Evolutionary conservation across 345 rosid genomes (phyloP).

Genomic region (Lumnitzera littorea): DNA sequence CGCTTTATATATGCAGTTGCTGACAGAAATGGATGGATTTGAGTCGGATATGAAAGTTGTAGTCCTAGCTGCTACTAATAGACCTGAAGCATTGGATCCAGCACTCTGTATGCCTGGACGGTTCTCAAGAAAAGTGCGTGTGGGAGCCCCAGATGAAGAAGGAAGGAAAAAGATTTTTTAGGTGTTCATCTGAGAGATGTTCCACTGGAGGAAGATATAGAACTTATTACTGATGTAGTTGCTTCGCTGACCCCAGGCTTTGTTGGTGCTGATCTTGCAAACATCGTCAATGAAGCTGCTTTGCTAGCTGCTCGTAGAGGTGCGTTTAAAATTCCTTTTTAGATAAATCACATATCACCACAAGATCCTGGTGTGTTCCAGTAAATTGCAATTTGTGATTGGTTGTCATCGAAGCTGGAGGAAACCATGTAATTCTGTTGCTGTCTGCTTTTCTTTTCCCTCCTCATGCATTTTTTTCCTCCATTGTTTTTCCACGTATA

Average conservation of each 20-base stretch:
- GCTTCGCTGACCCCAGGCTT: constrained; percentile 89
- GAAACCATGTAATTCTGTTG: background rate
- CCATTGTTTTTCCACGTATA: background rate
- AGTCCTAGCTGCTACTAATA: constrained; percentile 90
- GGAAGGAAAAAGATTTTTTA: constrained; percentile 83
- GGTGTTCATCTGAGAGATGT: constrained; percentile 80
- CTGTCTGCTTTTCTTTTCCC: background rate
- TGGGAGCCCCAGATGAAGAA: constrained; percentile 90
- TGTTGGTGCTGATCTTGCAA: constrained; percentile 98
- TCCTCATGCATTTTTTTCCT: background rate
- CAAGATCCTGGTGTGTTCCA: too few relatives aligned
- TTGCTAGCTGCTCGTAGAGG: constrained; percentile 95
- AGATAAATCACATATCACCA: too few relatives aligned
- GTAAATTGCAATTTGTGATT: too few relatives aligned
- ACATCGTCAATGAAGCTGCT: constrained; percentile 90
- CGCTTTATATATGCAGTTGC: constrained; percentile 44
- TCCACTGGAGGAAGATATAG: constrained; percentile 74
- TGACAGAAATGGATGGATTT: constrained; percentile 98
- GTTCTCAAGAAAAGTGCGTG: constrained; percentile 87
- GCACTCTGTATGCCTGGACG: constrained; percentile 97
- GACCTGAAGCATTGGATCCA: constrained; percentile 89
- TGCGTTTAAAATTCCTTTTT: constrained; percentile 11
- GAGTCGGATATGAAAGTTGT: constrained; percentile 77
- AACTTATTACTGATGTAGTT: constrained; percentile 62
- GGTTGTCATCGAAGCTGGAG: too few relatives aligned